A percentile compares a stretch with the other conserved stretches of the same genome.
phyloP scores from a whole-genome alignment of 768 basidiomycete genomes.

The Lepiota brunneoincarnata region DNA sequence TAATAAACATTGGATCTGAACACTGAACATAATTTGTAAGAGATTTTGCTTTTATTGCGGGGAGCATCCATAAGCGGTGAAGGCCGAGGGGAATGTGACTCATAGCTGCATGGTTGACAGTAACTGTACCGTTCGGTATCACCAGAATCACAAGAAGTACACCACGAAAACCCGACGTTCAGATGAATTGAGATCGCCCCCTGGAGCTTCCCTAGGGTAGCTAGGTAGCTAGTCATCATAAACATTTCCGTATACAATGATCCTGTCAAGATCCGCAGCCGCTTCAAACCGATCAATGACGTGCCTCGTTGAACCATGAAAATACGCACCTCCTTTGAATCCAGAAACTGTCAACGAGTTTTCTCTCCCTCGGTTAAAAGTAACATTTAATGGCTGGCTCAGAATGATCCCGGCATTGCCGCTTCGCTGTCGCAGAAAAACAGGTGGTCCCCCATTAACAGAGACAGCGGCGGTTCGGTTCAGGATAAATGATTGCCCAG shows the following conservation, averaged over 20 bases:
- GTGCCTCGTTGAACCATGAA: not conserved
- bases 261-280: slow-evolving; percentile 4
- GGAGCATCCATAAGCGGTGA: too few species aligned
- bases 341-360: slow-evolving; percentile 1
- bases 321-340: slow-evolving; percentile 3
- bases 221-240: not conserved
- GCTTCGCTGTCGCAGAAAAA: slow-evolving; percentile 18
- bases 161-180: too few species aligned
- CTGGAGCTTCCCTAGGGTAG: too few species aligned
- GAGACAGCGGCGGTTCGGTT: slow-evolving; percentile 23
- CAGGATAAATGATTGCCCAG: slow-evolving; percentile 18
- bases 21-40: too few species aligned
- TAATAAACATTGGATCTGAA: too few species aligned
- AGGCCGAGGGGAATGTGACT: too few species aligned
- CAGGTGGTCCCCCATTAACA: slow-evolving; percentile 22
- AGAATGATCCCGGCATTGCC: slow-evolving; percentile 24
- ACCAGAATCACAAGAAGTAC: too few species aligned
- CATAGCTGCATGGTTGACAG: too few species aligned
- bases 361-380: not conserved
- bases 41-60: too few species aligned
- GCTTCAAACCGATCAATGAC: not conserved
- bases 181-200: too few species aligned
- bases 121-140: too few species aligned
- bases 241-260: slow-evolving; percentile 5
- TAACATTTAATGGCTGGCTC: slow-evolving; percentile 26